Percentiles rank a stretch among this genome's conserved stretches.
Evolutionary conservation across 2,329 filamentous ascomycete genomes (phyloP).

Genomic region (Coleophoma eucalyptorum): DNA sequence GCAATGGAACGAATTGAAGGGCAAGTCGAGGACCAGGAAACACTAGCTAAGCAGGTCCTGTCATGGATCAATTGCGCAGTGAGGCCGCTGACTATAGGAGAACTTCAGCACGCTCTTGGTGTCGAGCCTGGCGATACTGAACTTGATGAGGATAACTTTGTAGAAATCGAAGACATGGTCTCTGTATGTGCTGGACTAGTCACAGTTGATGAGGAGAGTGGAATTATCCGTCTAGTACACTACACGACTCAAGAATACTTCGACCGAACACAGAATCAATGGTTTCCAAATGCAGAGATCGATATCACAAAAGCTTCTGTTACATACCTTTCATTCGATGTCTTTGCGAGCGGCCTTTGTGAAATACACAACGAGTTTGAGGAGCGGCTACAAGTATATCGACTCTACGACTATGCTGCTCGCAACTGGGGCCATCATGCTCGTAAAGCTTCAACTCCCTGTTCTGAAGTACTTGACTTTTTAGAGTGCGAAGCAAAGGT

Average conservation of each 20-base stretch:
- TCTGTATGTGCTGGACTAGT: constrained; percentile 23
- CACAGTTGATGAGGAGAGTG: constrained; percentile 21
- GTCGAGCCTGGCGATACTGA: constrained; percentile 20
- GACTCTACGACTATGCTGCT: no score
- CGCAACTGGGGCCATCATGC: no score
- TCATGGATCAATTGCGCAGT: constrained; percentile 13
- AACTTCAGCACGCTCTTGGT: constrained; percentile 40
- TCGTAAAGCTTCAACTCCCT: no score
- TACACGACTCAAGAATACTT: constrained; percentile 28
- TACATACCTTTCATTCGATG: constrained; percentile 20
- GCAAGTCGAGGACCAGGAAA: constrained; percentile 25
- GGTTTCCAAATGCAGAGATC: constrained; percentile 12
- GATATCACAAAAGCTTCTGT: constrained; percentile 18
- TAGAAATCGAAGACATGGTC: constrained; percentile 10
- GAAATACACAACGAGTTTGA: no score
- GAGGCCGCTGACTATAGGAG: constrained; percentile 25
- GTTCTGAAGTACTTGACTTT: no score
- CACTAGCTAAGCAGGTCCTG: constrained; percentile 29
- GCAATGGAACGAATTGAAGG: constrained; percentile 37
- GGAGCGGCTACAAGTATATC: no score
- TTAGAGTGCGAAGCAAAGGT: no score
- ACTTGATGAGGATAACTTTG: constrained; percentile 28
- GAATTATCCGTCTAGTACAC: constrained; percentile 22
- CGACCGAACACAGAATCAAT: constrained; percentile 5
- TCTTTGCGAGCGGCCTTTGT: no score